Percentiles rank a stretch among this genome's conserved stretches.
Conservation (phyloP, 2,329 filamentous ascomycete genomes). For the Ophiognomonia clavigignenti-juglandacearum region DNA sequence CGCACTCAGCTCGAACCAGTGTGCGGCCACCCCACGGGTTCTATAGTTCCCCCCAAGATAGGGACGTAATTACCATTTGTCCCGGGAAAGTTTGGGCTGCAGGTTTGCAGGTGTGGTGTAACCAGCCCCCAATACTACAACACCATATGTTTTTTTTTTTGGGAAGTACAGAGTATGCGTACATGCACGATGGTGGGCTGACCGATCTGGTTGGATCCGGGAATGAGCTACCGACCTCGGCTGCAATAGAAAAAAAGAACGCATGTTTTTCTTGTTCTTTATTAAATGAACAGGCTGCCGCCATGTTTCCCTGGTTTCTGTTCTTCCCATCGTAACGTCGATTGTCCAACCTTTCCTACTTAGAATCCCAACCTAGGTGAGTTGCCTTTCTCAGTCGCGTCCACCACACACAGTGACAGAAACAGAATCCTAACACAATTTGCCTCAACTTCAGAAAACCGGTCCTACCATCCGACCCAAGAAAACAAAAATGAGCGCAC, state of each 20-base stretch:
- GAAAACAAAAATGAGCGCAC: slow-evolving; percentile 24
- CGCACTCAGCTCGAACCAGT: no score
- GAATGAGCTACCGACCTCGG: background rate
- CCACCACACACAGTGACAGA: background rate
- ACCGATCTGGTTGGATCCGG: background rate
- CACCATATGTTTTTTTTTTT: no score
- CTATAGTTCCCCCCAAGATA: background rate
- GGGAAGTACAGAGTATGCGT: no score
- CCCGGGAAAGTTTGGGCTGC: background rate
- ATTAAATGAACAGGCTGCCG: no score
- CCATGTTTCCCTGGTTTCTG: no score
- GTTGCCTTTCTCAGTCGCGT: no score
- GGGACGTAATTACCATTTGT: background rate
- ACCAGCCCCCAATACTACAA: background rate
- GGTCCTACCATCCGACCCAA: background rate
- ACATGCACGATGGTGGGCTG: background rate
- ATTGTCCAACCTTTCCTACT: no score
- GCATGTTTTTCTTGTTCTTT: no score
- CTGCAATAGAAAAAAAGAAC: no score
- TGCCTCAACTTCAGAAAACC: background rate
- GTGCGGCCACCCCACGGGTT: background rate
- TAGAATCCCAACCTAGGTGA: no score
- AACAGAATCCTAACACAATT: background rate
- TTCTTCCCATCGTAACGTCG: no score
- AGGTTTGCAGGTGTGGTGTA: background rate